Conservation (phyloP, 805 yeast species). For the Starmera quercuum region DNA sequence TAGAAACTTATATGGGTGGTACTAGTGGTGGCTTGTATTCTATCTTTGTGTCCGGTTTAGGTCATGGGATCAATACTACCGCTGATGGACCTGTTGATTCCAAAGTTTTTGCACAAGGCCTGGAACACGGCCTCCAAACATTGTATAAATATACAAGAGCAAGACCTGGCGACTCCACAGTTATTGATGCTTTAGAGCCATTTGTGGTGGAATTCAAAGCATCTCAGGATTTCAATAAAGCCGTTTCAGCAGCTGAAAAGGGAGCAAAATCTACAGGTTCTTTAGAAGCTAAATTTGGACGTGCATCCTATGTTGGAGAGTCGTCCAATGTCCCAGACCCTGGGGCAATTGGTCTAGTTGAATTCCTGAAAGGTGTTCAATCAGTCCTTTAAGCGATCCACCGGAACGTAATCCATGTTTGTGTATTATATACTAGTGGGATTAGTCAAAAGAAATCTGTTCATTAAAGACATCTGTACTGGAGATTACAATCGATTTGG, state of each 20-base stretch:
- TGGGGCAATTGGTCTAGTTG: conserved; percentile 85
- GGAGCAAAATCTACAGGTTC: conserved; percentile 75
- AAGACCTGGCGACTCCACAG: conserved; percentile 79
- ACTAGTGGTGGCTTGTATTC: conserved; percentile 93
- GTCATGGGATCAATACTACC: conserved; percentile 36
- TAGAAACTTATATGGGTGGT: conserved; percentile 94
- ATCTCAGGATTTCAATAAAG: conserved; percentile 46
- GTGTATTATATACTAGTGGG: too few relatives aligned
- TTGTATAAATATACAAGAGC: conserved; percentile 85
- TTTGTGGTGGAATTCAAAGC: conserved; percentile 57
- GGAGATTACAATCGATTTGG: too few relatives aligned
- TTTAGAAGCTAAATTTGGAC: conserved; percentile 80
- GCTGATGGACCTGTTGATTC: conserved; percentile 22
- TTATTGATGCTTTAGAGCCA: conserved; percentile 85
- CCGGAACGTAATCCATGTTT: too few relatives aligned
- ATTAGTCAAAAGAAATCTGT: too few relatives aligned
- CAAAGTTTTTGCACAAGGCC: conserved; percentile 36
- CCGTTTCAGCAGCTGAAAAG: conserved; percentile 59
- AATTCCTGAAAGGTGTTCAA: conserved; percentile 32
- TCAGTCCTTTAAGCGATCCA: conserved; percentile 10
- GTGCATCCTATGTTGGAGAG: conserved; percentile 91
- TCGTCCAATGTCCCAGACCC: conserved; percentile 73
- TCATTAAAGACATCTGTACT: too few relatives aligned
- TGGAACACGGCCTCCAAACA: conserved; percentile 56
- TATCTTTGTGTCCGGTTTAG: conserved; percentile 73